Base-by-base conservation (phyloP, 805 yeast species). In the Lipomyces starkeyi region DNA sequence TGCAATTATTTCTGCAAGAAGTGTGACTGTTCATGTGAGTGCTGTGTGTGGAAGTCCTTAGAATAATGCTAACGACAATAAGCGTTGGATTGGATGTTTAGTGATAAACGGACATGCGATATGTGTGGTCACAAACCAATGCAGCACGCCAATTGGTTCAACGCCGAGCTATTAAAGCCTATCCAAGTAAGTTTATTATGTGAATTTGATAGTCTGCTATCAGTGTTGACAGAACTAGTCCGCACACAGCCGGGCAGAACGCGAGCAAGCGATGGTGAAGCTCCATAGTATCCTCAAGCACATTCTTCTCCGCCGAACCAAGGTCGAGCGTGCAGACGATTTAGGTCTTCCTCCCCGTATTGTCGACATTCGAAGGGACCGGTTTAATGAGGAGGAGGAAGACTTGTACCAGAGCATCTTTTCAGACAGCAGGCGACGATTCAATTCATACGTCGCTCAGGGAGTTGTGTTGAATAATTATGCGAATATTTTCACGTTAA, bases 401-500 rank as follows among this genome's bases (percentile, higher is more conserved):
- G 99, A 95, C 79, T 81, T 95, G 61, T 95, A 95, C 77, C 88
- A 89, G 73, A 90, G 97, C 63, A 83, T 95, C 58, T 95, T 93
- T 79, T 85, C 94, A 35, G 97, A 94, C 79, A 87, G 93, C 14
- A 87, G 88, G 77, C 85, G 99, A 69, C 89, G 90, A 74, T 95
- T 92, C 82, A 91, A 91, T 74, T 95, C 93, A 57, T 95, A 88
- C 77, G 98, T 95, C 53, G 95, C 96, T 27, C 94, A 91, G 76
- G 99, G 99, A 79, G 97, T 95, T 54, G 98, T 95, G 29, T 82
- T 95, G 67, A 95, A 95, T 80, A 95, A 95, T 78, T 95, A 95
- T 80, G 99, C 99, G 58, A 95, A 95, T 75, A 95, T 95, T 75
- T 95, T 95, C 80, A 93, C 98, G 0, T 83, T 95, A 65, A 93